Conservation (phyloP, 2,329 filamentous ascomycete genomes). For the Colletotrichum sp. region DNA sequence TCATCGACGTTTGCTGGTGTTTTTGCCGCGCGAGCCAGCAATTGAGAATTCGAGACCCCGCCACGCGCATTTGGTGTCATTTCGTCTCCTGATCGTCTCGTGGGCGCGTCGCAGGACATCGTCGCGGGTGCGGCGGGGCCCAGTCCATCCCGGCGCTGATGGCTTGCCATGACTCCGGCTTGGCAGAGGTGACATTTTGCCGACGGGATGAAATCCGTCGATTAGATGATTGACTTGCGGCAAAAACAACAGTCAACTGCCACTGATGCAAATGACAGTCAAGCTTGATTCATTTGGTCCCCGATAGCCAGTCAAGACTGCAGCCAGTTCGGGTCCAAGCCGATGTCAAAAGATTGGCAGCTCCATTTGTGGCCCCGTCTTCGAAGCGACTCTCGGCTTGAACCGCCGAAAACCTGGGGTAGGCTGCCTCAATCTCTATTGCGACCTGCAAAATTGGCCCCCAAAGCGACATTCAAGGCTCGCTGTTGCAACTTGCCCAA, state of each 20-base stretch:
- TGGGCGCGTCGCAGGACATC: not conserved
- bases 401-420: not conserved
- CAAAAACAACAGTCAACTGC: not conserved
- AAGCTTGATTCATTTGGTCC: not conserved
- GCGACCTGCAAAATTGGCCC: not conserved
- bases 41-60: not conserved
- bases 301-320: not conserved
- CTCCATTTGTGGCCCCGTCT: not conserved
- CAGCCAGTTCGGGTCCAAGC: not conserved
- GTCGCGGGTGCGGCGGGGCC: not conserved
- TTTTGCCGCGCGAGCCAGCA: not conserved
- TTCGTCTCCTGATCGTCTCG: not conserved
- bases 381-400: not conserved
- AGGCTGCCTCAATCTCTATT: not conserved
- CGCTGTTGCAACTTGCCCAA: not conserved
- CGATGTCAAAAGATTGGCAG: not conserved
- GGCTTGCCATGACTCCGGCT: not conserved
- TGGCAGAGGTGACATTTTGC: not conserved
- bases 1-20: not conserved
- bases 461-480: not conserved
- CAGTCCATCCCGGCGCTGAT: not conserved
- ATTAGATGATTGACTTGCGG: not conserved
- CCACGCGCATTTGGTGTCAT: not conserved
- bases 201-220: not conserved
- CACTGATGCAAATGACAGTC: not conserved